Base-by-base conservation (phyloP, 163 green algal species). In the Smithsoniella earleae region DNA sequence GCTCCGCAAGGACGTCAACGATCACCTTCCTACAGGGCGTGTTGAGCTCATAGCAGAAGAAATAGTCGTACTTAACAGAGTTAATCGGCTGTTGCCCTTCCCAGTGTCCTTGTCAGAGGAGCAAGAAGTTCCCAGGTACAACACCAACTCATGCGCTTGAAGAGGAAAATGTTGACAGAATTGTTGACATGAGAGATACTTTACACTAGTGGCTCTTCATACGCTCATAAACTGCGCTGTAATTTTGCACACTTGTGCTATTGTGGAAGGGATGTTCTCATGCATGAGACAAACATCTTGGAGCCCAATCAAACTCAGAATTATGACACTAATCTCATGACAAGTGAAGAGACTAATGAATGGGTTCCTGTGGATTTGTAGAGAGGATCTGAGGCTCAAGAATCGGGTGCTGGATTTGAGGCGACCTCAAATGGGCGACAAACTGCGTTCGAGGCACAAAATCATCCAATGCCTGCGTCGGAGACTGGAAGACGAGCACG, bases 341-440 rank as follows among this genome's bases (percentile, higher is more conserved):
- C n/a, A n/a, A n/a, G n/a, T n/a, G n/a, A n/a, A n/a, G n/a, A n/a
- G n/a, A n/a, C n/a, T n/a, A n/a, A n/a, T n/a, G n/a, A n/a, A n/a
- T n/a, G n/a, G n/a, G n/a, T n/a, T n/a, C n/a, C 40, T 49, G 40
- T 49, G 40, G 13, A 49, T 49, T 49, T 75, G 77, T 13, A 82
- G 86, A 25, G 93, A 98, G 80, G 93, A 98, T 78, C 77, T 89
- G 28, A 77, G 92, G 37, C 88, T 98, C 8, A 83, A 82, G 55
- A 82, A 97, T 83, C 77, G 94, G 1, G 86, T 96, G 46, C 84
- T 99, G 55, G 95, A 98, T 82, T 87, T 99, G 20, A 81, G 87
- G 43, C 85, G 92, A 0, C 84, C 87, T 25, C 43, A 76, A 20
- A 97, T 98, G 92, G 81, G 80, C 0, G 5, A 54, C 36, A 96